Percentiles rank a stretch among this genome's conserved stretches.
phyloP scores from a whole-genome alignment of 495 filamentous ascomycete genomes.

The Tuber umbilicatum region DNA sequence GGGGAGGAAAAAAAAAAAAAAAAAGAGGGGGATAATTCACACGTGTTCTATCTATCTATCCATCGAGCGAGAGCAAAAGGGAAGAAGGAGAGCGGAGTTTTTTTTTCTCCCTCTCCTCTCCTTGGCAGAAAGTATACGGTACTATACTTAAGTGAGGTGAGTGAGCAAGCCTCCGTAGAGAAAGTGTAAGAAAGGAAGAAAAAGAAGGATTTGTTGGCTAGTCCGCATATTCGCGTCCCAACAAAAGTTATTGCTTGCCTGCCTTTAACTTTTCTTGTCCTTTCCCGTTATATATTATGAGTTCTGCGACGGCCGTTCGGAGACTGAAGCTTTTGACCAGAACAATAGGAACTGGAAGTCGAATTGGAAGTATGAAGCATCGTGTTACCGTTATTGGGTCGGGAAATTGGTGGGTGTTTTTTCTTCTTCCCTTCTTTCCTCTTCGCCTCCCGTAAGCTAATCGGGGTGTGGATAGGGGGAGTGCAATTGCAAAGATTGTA shows the following conservation, averaged over 20 bases:
- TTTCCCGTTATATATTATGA: not conserved
- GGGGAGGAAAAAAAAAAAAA: not conserved
- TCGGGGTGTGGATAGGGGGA: constrained; percentile 57
- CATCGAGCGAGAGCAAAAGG: not conserved
- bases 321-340: constrained; percentile 1
- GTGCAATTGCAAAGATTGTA: constrained; percentile 92
- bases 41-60: not conserved
- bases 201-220: not conserved
- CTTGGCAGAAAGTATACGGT: not conserved
- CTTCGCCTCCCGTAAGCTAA: not conserved
- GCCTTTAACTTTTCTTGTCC: not conserved
- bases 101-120: not conserved
- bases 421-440: not conserved
- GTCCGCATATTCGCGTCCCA: not conserved
- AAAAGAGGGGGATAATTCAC: not conserved
- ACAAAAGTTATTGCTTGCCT: not conserved
- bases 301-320: not conserved
- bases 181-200: not conserved
- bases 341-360: not conserved
- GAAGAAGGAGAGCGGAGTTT: not conserved
- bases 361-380: constrained; percentile 50
- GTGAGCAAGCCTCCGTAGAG: not conserved
- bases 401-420: constrained; percentile 74
- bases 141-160: not conserved
- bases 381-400: constrained; percentile 92